phyloP scores from a whole-genome alignment of 352 stramenopile species.

The Phytophthora pinifolia region DNA sequence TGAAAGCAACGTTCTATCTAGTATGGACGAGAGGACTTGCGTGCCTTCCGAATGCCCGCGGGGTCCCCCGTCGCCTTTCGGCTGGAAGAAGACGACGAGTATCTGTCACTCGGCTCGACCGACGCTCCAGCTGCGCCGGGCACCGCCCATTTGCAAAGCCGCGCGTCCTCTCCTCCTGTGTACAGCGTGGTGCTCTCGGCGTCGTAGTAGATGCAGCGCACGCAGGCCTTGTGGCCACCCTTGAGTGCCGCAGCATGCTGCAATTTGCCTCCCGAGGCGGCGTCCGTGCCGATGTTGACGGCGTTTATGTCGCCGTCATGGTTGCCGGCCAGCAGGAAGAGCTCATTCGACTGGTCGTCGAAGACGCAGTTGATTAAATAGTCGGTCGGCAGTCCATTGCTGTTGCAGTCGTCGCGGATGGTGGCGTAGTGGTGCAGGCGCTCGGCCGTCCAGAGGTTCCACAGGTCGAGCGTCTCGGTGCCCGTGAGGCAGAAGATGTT shows the following conservation, averaged over 20 bases:
- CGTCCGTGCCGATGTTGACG: constrained; percentile 53
- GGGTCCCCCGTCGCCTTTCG: constrained; percentile 41
- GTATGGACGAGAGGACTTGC: constrained; percentile 75
- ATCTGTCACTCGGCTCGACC: constrained; percentile 3
- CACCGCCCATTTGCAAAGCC: constrained; percentile 78
- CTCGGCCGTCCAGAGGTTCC: constrained; percentile 86
- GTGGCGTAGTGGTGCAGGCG: constrained; percentile 79
- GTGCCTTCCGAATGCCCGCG: constrained; percentile 64
- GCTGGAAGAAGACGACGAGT: constrained; percentile 18
- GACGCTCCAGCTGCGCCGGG: not conserved
- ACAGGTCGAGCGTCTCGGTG: constrained; percentile 89
- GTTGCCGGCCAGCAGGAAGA: constrained; percentile 80
- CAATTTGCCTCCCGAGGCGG: constrained; percentile 44
- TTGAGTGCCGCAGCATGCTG: constrained; percentile 50
- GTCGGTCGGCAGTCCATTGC: constrained; percentile 62
- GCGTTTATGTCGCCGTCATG: constrained; percentile 79
- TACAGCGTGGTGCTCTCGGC: constrained; percentile 47
- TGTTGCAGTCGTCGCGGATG: constrained; percentile 76
- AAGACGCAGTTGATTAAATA: constrained; percentile 90
- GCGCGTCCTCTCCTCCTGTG: constrained; percentile 86
- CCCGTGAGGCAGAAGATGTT: constrained; percentile 88
- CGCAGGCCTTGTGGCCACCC: constrained; percentile 83
- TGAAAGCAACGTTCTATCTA: constrained; percentile 32
- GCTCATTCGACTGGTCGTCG: constrained; percentile 61
- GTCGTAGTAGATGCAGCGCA: constrained; percentile 83